Conservation (phyloP, 1,139 yeast species). For the Maudiozyma humilis region DNA sequence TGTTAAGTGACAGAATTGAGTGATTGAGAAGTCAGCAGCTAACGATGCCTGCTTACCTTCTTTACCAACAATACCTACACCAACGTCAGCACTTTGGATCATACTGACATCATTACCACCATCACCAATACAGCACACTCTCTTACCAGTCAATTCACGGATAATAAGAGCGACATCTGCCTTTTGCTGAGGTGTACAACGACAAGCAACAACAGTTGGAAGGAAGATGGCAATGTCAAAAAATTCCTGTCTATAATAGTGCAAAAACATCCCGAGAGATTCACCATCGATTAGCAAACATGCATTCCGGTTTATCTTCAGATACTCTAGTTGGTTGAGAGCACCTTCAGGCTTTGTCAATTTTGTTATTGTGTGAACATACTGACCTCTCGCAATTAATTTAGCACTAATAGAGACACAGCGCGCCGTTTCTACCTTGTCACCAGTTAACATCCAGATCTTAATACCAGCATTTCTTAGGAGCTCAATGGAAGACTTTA, state of each 20-base stretch:
- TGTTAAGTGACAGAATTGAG: slow-evolving; percentile 83
- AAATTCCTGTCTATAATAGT: slow-evolving; percentile 58
- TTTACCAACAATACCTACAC: slow-evolving; percentile 97
- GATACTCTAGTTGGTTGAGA: slow-evolving; percentile 61
- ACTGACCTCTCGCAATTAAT: slow-evolving; percentile 86
- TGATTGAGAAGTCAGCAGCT: slow-evolving; percentile 93
- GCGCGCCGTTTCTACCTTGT: slow-evolving; percentile 94
- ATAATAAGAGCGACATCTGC: slow-evolving; percentile 88
- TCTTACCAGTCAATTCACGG: slow-evolving; percentile 67
- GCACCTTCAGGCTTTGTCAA: slow-evolving; percentile 56
- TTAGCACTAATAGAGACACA: slow-evolving; percentile 95
- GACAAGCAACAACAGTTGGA: slow-evolving; percentile 93
- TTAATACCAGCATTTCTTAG: slow-evolving; percentile 92
- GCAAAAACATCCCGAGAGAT: slow-evolving; percentile 64
- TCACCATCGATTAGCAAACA: slow-evolving; percentile 92
- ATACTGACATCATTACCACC: slow-evolving; percentile 99
- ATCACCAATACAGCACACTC: slow-evolving; percentile 97
- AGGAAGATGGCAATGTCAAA: slow-evolving; percentile 65
- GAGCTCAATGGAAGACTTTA: slow-evolving; percentile 83
- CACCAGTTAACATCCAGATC: slow-evolving; percentile 99
- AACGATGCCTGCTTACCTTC: slow-evolving; percentile 96
- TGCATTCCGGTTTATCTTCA: slow-evolving; percentile 57
- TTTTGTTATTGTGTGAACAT: slow-evolving; percentile 77
- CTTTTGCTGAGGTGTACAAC: slow-evolving; percentile 98
- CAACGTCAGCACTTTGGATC: slow-evolving; percentile 98